A percentile compares a stretch with the other conserved stretches of the same genome.
phyloP scores from a whole-genome alignment of 495 filamentous ascomycete species.

The Aspergillus panamensis region DNA sequence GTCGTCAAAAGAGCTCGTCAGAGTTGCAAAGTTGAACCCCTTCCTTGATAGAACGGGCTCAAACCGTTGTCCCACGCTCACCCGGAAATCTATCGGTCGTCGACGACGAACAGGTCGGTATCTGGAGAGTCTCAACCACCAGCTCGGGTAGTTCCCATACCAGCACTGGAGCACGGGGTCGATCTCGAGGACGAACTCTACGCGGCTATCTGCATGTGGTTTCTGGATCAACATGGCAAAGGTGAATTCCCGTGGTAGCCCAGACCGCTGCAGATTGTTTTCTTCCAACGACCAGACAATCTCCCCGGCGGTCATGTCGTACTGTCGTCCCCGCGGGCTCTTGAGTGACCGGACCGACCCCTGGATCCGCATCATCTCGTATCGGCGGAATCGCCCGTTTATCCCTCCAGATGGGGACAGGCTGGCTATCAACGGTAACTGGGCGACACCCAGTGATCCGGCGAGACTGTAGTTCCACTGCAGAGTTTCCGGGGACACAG shows the following conservation, averaged over 20 bases:
- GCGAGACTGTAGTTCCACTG: constrained; percentile 51
- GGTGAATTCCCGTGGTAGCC: constrained; percentile 53
- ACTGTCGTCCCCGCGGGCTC: constrained; percentile 30
- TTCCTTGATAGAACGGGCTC: constrained; percentile 24
- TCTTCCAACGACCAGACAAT: constrained; percentile 53
- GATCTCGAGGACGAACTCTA: constrained; percentile 35
- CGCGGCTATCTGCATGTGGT: constrained; percentile 27
- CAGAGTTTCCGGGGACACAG: constrained; percentile 50
- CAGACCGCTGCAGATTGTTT: constrained; percentile 47
- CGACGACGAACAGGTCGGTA: constrained; percentile 30
- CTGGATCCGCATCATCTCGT: constrained; percentile 55
- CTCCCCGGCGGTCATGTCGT: constrained; percentile 43
- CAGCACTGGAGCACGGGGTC: constrained; percentile 39
- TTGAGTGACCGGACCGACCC: constrained; percentile 44
- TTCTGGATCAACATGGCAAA: constrained; percentile 52
- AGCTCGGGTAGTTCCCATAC: constrained; percentile 32
- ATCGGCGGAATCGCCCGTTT: constrained; percentile 41
- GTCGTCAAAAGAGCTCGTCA: constrained; percentile 40
- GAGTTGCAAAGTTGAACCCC: constrained; percentile 41
- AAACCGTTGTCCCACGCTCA: constrained; percentile 40
- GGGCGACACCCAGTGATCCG: constrained; percentile 46
- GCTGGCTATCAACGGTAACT: constrained; percentile 43
- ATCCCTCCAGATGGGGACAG: constrained; percentile 41
- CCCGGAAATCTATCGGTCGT: constrained; percentile 32
- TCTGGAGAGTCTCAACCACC: constrained; percentile 26